Percentiles rank a stretch among this genome's conserved stretches.
phyloP scores from a whole-genome alignment of 1,284 basidiomycete genomes.

The Ustilago hordei region DNA sequence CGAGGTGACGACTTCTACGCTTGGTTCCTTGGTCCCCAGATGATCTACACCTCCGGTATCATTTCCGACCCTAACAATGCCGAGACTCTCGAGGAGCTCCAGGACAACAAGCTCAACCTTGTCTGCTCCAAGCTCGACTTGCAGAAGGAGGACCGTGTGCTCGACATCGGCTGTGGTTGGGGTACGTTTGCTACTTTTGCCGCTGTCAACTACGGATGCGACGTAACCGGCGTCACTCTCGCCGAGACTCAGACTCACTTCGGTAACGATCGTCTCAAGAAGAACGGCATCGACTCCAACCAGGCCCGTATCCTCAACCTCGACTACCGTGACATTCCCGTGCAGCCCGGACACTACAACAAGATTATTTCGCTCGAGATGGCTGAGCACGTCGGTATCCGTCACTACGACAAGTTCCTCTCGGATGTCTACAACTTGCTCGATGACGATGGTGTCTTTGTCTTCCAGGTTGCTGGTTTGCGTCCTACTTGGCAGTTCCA shows the following conservation, averaged over 20 bases:
- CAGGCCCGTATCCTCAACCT: constrained; percentile 91
- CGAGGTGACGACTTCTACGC: constrained; percentile 73
- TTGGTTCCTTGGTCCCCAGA: constrained; percentile 94
- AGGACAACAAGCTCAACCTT: constrained; percentile 96
- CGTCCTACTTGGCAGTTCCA: constrained; percentile 96
- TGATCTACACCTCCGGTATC: constrained; percentile 97
- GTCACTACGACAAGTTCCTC: constrained; percentile 90
- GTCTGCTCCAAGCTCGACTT: constrained; percentile 95
- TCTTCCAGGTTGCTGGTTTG: constrained; percentile 95
- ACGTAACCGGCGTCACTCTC: constrained; percentile 95
- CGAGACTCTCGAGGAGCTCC: constrained; percentile 92
- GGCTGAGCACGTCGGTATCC: constrained; percentile 94
- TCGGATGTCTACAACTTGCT: constrained; percentile 91
- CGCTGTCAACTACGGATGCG: constrained; percentile 94
- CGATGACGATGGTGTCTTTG: constrained; percentile 92
- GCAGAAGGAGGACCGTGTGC: constrained; percentile 82
- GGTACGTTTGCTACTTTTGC: constrained; percentile 94
- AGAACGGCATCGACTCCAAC: constrained; percentile 81
- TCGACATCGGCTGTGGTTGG: constrained; percentile 98
- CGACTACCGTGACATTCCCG: constrained; percentile 93
- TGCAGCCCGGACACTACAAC: constrained; percentile 80
- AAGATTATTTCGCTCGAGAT: constrained; percentile 98
- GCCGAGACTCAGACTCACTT: constrained; percentile 91
- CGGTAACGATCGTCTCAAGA: constrained; percentile 85
- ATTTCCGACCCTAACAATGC: constrained; percentile 80